Base-by-base conservation (phyloP, 2,329 filamentous ascomycete species). In the Shiraia sp. region DNA sequence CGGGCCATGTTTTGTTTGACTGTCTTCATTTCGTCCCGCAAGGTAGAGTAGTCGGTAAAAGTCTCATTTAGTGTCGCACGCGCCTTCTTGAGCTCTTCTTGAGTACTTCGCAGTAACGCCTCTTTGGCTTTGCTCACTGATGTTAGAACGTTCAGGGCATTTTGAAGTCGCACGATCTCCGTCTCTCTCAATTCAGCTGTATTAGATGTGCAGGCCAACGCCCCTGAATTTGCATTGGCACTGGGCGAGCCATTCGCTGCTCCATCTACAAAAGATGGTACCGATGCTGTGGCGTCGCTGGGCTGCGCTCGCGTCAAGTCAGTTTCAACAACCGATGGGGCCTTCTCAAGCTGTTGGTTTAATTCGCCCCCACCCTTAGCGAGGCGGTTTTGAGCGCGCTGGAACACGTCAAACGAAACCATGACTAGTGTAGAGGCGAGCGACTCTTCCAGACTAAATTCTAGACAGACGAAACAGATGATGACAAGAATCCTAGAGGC, bases 341-440 rank as follows among this genome's bases (percentile, higher is more conserved):
- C 36, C 32, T 38, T 36, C n/a, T n/a, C n/a, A 29, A 16, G 36
- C 38, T 36, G 39, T 19, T 30, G 38, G 40, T 48, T 33, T 51
- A 50, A 56, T 52, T 60, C 47, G 53, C 32, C 36, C 15, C 15
- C 30, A 10, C 7, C 22, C 8, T 33, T 52, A 52, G 51, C 45
- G 53, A 49, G 49, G 34, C 31, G 39, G 39, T 44, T 40, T 31
- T 53, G 13, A 13, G 42, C 43, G 27, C 46, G 47, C 47, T 60
- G 58, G 46, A 61, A 59, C 45, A 55, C 53, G 45, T 66, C 61
- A 40, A 65, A 65, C 42, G 52, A 57, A 30, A 57, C 56, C 60
- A 66, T 64, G 51, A 65, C 59, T 45, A 65, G 50, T 26, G 55
- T 49, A 28, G 53, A 47, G 15, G 59, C 50, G 19, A 64, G 29